These are phyloP conservation scores for Periconia sp. DNA, from an alignment of 2,329 filamentous ascomycete species.

Conservation along the genomic window DNA sequence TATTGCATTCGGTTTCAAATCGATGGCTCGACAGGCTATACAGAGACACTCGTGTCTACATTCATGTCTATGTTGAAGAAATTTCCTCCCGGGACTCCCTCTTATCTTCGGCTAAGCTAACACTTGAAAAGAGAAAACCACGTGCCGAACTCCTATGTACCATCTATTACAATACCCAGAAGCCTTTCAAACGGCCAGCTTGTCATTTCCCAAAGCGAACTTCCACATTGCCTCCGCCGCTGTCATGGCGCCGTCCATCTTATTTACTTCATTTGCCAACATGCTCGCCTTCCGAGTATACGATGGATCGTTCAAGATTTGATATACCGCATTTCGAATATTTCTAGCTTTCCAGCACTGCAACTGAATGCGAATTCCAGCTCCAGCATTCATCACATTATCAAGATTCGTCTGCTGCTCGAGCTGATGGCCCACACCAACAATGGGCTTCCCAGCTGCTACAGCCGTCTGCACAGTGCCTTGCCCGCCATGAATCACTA, in stretches of 20 bases:
- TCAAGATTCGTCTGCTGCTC: constrained; percentile 39
- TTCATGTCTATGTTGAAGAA: too few relatives aligned
- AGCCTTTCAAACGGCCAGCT: not conserved
- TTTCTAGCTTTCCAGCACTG: constrained; percentile 31
- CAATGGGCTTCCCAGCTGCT: constrained; percentile 33
- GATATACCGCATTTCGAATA: constrained; percentile 26
- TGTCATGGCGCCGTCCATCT: constrained; percentile 33
- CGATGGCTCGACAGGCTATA: too few relatives aligned
- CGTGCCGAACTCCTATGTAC: too few relatives aligned
- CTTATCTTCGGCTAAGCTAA: too few relatives aligned
- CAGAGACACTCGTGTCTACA: too few relatives aligned
- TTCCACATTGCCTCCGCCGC: constrained; percentile 36
- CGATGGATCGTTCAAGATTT: constrained; percentile 24
- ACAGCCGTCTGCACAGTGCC: constrained; percentile 36
- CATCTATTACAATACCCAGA: too few relatives aligned
- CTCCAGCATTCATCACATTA: constrained; percentile 36
- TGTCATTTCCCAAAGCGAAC: constrained; percentile 22
- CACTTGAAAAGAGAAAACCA: too few relatives aligned
- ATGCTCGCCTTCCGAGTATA: constrained; percentile 27
- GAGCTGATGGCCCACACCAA: constrained; percentile 35
- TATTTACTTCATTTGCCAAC: constrained; percentile 26
- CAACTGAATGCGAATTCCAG: constrained; percentile 31
- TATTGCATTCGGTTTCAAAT: too few relatives aligned
- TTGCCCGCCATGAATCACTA: constrained; percentile 34
- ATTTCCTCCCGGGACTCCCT: too few relatives aligned